Evolutionary conservation across 805 yeast genomes (phyloP), one percentile per base, ranked within the genome.

Genomic region (Metschnikowia vanudenii): DNA sequence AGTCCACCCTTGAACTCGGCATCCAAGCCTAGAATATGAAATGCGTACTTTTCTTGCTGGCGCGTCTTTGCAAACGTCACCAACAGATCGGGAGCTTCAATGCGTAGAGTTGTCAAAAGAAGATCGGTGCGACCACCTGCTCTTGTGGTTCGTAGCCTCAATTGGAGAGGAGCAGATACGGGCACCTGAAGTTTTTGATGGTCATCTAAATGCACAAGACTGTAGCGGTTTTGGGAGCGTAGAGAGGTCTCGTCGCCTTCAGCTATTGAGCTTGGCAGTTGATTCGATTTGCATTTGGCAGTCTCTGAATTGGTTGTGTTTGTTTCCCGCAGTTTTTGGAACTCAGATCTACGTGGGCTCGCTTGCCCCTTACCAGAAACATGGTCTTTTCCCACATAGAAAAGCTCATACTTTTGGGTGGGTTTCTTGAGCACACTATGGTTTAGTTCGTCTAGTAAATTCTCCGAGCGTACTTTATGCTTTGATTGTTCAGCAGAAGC

Each of bases 41-140:
- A 60, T 35, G 29, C 42, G 47, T 56, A 60, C 19, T 38, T 41
- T 11, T 52, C 45, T 17, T 41, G 32, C 40, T 19, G 36, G n/a
- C 17, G 32, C 10, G 13, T 17, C 9, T 10, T 30, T 13, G 31
- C 38, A 8, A n/a, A 34, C 13, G 20, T 10, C n/a, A 30, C 16
- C 13, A 78, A 59, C 29, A 62, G 73, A 2, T 73, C 76, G 1
- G 81, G 69, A 2, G 73, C 63, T 47, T 76, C 81, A 10, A 79
- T 59, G 43, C 73, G 78, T 37, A 79, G 58, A 0, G 79, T 73
- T 1, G 80, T 71, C n/a, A 79, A 57, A 1, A 79, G 53, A 2
- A 70, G 56, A 45, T 72, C 71, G 51, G 69, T 66, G 37, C 74
- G 63, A 8, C 80, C 78, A 4, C 78, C 76, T 4, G 81, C 74